A percentile compares a stretch with the other conserved stretches of the same genome.
Conservation (phyloP, 192 early-diverging fungal genomes). For the Mortierella alpina region DNA sequence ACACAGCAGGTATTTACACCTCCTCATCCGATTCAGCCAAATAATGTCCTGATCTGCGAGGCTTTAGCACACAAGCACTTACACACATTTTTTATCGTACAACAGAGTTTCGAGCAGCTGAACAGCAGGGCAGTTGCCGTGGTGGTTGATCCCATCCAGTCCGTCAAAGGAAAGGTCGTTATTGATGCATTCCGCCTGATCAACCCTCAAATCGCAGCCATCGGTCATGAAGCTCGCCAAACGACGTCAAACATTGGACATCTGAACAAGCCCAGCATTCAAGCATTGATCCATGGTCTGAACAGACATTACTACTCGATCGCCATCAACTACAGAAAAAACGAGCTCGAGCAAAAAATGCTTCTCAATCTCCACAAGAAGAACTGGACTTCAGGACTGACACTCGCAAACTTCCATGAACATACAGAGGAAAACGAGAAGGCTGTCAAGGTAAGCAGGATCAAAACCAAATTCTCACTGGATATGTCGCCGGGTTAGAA, state of each 20-base stretch:
- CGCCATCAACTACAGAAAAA: slow-evolving; percentile 99
- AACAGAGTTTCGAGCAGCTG: slow-evolving; percentile 90
- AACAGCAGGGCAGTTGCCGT: slow-evolving; percentile 96
- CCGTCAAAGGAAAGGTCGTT: slow-evolving; percentile 99
- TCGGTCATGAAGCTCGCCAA: slow-evolving; percentile 95
- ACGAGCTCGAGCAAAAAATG: slow-evolving; percentile 99
- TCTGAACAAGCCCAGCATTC: slow-evolving; percentile 97
- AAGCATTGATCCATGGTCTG: slow-evolving; percentile 97
- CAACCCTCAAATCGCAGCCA: slow-evolving; percentile 85
- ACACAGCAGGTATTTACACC: slow-evolving; percentile 86
- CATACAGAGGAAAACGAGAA: slow-evolving; percentile 88
- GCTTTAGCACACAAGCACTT: not conserved
- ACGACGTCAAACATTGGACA: slow-evolving; percentile 99
- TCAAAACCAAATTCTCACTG: not conserved
- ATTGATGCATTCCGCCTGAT: slow-evolving; percentile 99
- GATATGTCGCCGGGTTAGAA: not conserved
- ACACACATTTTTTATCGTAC: not conserved
- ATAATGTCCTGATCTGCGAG: not conserved
- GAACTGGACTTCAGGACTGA: slow-evolving; percentile 97
- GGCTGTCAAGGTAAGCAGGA: slow-evolving; percentile 78
- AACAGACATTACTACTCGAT: slow-evolving; percentile 99
- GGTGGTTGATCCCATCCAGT: slow-evolving; percentile 99
- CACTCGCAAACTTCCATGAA: slow-evolving; percentile 82
- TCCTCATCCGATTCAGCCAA: not conserved
- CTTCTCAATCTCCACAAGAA: slow-evolving; percentile 98